These are phyloP conservation scores for Trypanosoma mega DNA, from an alignment of 208 protist species.

Conservation along the genomic window DNA sequence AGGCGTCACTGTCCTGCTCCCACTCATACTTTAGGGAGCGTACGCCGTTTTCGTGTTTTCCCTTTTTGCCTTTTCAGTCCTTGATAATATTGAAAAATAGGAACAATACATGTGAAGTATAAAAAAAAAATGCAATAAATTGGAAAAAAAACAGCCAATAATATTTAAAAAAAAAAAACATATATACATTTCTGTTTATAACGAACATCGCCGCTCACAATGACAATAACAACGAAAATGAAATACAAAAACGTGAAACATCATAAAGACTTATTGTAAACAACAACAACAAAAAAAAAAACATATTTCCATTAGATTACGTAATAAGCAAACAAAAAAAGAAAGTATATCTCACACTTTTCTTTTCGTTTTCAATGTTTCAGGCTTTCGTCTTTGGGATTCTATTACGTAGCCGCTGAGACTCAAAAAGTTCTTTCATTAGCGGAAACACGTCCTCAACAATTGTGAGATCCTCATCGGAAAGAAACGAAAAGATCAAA, in stretches of 20 bases:
- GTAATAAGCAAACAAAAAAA: too few species aligned
- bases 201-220: conserved; percentile 4
- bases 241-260: conserved; percentile 16
- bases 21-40: conserved; percentile 31
- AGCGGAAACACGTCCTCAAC: conserved; percentile 49
- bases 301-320: too few species aligned
- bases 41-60: too few species aligned
- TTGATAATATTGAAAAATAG: conserved; percentile 6
- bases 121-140: neutral
- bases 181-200: too few species aligned
- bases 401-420: conserved; percentile 30
- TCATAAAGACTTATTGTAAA: conserved; percentile 8
- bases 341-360: too few species aligned
- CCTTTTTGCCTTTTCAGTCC: too few species aligned
- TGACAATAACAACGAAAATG: neutral
- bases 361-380: neutral
- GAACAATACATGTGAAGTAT: conserved; percentile 1
- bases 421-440: conserved; percentile 37
- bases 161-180: too few species aligned
- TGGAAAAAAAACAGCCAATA: too few species aligned
- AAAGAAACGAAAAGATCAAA: conserved; percentile 48
- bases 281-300: conserved; percentile 1
- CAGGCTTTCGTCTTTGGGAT: conserved; percentile 5
- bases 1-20: conserved; percentile 42
- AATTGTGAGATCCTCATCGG: conserved; percentile 30